Conservation (phyloP, 192 early-diverging fungal genomes). For the Coemansia sp. region DNA sequence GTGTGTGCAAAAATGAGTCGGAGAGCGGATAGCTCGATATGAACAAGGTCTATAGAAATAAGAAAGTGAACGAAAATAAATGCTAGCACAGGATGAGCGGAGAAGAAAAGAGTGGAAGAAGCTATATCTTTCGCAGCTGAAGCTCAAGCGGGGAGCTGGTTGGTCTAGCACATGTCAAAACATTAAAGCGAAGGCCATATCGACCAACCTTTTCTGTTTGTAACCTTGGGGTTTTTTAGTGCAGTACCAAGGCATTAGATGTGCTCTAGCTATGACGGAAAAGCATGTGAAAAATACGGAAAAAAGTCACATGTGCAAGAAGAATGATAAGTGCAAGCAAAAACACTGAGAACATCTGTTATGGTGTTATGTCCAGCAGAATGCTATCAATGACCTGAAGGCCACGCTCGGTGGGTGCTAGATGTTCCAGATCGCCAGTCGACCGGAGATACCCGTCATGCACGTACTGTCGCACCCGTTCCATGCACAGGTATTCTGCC, state of each 20-base stretch:
- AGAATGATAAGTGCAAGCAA: neutral
- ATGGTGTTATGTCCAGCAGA: conserved; percentile 35
- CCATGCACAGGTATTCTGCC: conserved; percentile 33
- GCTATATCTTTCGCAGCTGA: neutral
- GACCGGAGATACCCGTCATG: conserved; percentile 24
- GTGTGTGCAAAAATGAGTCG: neutral
- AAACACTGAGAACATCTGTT: neutral
- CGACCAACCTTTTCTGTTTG: no score
- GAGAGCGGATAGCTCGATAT: neutral
- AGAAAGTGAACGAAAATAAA: neutral
- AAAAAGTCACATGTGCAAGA: conserved; percentile 15
- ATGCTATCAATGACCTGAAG: conserved; percentile 42
- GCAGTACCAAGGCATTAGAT: neutral
- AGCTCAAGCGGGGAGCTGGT: neutral
- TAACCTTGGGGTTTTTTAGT: no score
- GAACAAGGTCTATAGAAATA: no score
- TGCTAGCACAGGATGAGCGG: neutral
- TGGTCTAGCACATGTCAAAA: no score
- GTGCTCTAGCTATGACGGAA: neutral
- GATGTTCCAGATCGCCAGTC: conserved; percentile 1
- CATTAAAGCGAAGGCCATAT: no score
- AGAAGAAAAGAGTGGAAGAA: conserved; percentile 5
- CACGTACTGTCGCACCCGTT: conserved; percentile 17
- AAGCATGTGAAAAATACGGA: conserved; percentile 14
- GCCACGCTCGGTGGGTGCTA: conserved; percentile 39